A percentile compares a stretch with the other conserved stretches of the same genome.
Conservation (phyloP, 2,329 filamentous ascomycete genomes). For the Ceratocystis alfenasii region DNA sequence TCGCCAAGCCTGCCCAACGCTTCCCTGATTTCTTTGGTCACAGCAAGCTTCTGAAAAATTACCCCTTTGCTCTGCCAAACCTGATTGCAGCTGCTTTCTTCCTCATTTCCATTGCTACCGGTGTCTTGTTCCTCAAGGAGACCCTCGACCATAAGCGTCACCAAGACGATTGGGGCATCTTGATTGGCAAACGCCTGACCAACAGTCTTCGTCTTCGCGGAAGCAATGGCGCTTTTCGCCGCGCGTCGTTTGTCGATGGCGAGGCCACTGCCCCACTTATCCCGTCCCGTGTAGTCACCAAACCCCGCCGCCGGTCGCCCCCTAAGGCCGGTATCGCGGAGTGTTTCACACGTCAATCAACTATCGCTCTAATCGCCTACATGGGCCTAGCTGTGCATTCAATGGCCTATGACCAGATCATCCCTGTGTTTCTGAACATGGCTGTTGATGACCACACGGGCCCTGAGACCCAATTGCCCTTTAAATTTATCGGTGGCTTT, state of each 20-base stretch:
- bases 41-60: constrained; percentile 56
- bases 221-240: constrained; percentile 28
- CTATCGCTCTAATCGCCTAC: constrained; percentile 65
- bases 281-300: constrained; percentile 28
- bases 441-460: constrained; percentile 42
- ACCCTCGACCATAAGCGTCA: constrained; percentile 62
- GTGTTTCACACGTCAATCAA: constrained; percentile 62
- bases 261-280: constrained; percentile 47
- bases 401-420: constrained; percentile 73
- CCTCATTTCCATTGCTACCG: constrained; percentile 59
- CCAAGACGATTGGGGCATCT: constrained; percentile 60
- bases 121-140: constrained; percentile 73
- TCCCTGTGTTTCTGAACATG: constrained; percentile 81
- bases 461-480: constrained; percentile 51
- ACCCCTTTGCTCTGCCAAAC: constrained; percentile 78
- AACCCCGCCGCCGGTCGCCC: constrained; percentile 19
- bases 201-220: constrained; percentile 29
- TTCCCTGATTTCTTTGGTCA: constrained; percentile 59
- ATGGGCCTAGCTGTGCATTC: constrained; percentile 70
- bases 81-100: constrained; percentile 67
- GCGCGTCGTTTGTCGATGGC: constrained; percentile 41
- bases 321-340: constrained; percentile 39
- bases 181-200: constrained; percentile 56
- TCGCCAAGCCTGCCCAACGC: constrained; percentile 68
- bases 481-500: constrained; percentile 75